phyloP scores from a whole-genome alignment of 495 filamentous ascomycete species.

The Parathielavia hyrcaniae region DNA sequence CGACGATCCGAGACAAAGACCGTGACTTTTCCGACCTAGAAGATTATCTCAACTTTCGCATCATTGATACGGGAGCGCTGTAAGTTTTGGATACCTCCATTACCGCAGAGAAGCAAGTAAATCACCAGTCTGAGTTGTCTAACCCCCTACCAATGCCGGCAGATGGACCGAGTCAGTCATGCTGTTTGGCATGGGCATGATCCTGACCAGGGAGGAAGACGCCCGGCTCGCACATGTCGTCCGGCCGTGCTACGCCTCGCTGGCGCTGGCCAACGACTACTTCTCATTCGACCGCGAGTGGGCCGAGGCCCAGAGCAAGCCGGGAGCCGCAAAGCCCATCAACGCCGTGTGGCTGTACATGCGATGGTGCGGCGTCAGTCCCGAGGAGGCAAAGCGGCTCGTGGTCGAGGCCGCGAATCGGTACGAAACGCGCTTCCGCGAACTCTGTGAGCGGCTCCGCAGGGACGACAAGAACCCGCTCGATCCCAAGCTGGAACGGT shows the following conservation, averaged over 20 bases:
- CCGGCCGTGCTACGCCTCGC: not conserved
- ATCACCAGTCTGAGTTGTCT: not conserved
- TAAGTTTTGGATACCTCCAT: not conserved
- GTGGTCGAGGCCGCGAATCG: not conserved
- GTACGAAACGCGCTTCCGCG: not conserved
- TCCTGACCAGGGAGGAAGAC: not conserved
- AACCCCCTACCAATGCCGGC: too few species aligned
- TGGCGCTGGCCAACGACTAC: not conserved
- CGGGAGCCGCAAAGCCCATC: not conserved
- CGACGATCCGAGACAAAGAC: not conserved
- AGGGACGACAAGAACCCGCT: not conserved
- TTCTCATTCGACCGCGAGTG: not conserved
- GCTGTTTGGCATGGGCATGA: not conserved
- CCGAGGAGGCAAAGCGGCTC: not conserved
- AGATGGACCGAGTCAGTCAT: not conserved
- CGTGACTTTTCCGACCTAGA: not conserved
- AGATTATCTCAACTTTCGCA: not conserved
- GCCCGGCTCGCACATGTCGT: not conserved
- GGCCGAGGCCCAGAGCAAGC: not conserved
- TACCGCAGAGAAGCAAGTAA: not conserved
- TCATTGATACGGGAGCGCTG: not conserved
- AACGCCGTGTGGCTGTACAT: slow-evolving; percentile 7
- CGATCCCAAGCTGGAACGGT: not conserved
- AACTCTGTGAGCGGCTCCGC: not conserved
- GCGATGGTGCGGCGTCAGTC: not conserved